Percentiles rank a stretch among this genome's conserved stretches.
Conservation (phyloP, 2,329 filamentous ascomycete genomes). For the Cladosporium sphaerospermum region DNA sequence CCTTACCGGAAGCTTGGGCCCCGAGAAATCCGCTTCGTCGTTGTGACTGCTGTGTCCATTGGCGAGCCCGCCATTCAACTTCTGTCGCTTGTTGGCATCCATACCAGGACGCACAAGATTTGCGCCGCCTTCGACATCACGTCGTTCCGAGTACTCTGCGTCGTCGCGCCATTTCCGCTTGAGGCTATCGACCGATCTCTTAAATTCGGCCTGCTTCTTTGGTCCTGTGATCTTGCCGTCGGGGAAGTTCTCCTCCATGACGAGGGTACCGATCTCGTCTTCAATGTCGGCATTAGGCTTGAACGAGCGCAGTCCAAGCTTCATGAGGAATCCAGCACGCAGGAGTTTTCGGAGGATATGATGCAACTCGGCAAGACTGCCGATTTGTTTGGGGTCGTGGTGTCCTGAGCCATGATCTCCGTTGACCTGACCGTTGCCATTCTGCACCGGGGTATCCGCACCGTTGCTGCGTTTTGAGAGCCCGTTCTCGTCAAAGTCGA, state of each 20-base stretch:
- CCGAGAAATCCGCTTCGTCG: constrained; percentile 21
- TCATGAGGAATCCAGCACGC: constrained; percentile 61
- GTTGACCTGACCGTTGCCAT: constrained; percentile 19
- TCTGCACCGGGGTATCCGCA: constrained; percentile 21
- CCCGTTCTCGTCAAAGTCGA: constrained; percentile 11
- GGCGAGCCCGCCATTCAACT: constrained; percentile 26
- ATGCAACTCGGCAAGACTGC: constrained; percentile 34
- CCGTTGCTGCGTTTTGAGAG: constrained; percentile 27
- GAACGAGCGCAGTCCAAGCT: constrained; percentile 46
- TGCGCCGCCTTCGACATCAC: constrained; percentile 22
- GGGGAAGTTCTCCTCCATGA: constrained; percentile 50
- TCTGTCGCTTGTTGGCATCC: constrained; percentile 27
- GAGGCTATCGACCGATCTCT: constrained; percentile 51
- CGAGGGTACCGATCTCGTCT: constrained; percentile 56
- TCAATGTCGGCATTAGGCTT: constrained; percentile 51
- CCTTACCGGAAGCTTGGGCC: constrained; percentile 31
- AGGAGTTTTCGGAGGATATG: constrained; percentile 46
- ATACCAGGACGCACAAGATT: constrained; percentile 21
- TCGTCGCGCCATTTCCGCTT: constrained; percentile 46
- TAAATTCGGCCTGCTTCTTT: constrained; percentile 61
- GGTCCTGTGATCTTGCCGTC: constrained; percentile 51
- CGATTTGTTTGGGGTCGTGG: constrained; percentile 3
- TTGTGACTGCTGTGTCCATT: constrained; percentile 24
- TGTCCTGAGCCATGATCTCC: constrained; percentile 10
- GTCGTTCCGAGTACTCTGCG: constrained; percentile 28